Evolutionary conservation across 2,329 filamentous ascomycete species (phyloP), one percentile per base, ranked within the genome.

Genomic region (Orbilia quercus): DNA sequence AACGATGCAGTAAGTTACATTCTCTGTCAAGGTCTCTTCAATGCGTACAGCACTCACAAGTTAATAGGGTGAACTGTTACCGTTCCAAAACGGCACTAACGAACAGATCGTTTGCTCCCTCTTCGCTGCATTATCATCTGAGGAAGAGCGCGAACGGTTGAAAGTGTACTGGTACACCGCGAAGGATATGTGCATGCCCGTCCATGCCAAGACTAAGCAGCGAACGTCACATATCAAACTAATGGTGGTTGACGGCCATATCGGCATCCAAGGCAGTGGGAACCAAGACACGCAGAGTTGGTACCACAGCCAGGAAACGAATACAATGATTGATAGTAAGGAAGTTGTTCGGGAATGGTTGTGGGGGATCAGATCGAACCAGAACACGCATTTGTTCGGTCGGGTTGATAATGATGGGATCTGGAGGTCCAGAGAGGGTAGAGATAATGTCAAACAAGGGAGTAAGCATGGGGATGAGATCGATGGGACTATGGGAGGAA

Each of bases 251-350:
- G 91, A 94, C 79, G 85, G 85, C 45, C 81, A 82, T 20, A 84
- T 94, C 36, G 90, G 85, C 1, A 88, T 93, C 36, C 85, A 90
- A 79, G 91, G 90, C 2, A 91, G 87, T 75, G 90, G 90, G 0
- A 94, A 93, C 77, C 89, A 92, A 79, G 91, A 94, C 76, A 92
- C 90, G 1, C 91, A 94, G 80, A 88, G 85, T 18, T 93, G 90
- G 88, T 92, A 85, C 76, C 90, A 94, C 78, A 88, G 85, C 62
- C 90, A 92, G 79, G 91, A 94, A 79, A 85, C 90, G 62, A 93
- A 94, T 76, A 80, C 93, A 22, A 87, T 94, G 85, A 81, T 92
- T 4, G 90, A 94, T 74, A 89, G 85, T 18, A 77, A 79, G 0
- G 79, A 83, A 0, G 81, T 92, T 0, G 92, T 90, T 76, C 78